phyloP scores from a whole-genome alignment of 208 protist species.

The Trypanosoma scelopori region DNA sequence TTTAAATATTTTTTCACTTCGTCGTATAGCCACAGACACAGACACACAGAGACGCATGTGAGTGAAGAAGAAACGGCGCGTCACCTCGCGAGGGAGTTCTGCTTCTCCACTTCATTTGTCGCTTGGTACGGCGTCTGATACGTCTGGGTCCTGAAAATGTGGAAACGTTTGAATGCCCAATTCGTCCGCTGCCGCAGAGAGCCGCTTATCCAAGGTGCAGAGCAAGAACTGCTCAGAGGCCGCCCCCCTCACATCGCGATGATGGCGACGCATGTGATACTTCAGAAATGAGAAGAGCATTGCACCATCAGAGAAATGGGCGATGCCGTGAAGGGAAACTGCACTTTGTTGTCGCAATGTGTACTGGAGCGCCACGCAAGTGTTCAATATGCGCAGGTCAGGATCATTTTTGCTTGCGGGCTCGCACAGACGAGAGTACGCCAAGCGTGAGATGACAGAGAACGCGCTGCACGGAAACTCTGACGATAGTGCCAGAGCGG shows the following conservation, averaged over 20 bases:
- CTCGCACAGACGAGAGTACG: slow-evolving; percentile 46
- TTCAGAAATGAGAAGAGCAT: slow-evolving; percentile 80
- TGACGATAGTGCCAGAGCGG: slow-evolving; percentile 48
- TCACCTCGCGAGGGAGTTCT: too few relatives aligned
- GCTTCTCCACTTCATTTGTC: too few relatives aligned
- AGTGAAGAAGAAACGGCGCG: not conserved
- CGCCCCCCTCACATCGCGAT: slow-evolving; percentile 66
- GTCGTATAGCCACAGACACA: not conserved
- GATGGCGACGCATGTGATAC: slow-evolving; percentile 80
- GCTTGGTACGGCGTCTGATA: not conserved
- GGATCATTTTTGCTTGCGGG: slow-evolving; percentile 50
- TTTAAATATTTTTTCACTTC: too few relatives aligned
- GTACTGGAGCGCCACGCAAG: slow-evolving; percentile 72
- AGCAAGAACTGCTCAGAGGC: slow-evolving; percentile 52
- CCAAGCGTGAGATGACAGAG: slow-evolving; percentile 57
- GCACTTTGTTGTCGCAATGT: slow-evolving; percentile 38
- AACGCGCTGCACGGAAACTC: slow-evolving; percentile 64
- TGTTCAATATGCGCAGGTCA: slow-evolving; percentile 79
- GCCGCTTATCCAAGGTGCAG: slow-evolving; percentile 74
- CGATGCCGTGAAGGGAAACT: slow-evolving; percentile 28
- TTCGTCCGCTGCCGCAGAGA: slow-evolving; percentile 55
- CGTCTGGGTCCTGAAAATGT: slow-evolving; percentile 13
- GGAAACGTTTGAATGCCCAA: slow-evolving; percentile 73
- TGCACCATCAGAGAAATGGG: slow-evolving; percentile 53
- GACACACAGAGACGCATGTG: not conserved